Evolutionary conservation across 2,329 filamentous ascomycete genomes (phyloP).

Genomic region (Sarocladium oryzae): DNA sequence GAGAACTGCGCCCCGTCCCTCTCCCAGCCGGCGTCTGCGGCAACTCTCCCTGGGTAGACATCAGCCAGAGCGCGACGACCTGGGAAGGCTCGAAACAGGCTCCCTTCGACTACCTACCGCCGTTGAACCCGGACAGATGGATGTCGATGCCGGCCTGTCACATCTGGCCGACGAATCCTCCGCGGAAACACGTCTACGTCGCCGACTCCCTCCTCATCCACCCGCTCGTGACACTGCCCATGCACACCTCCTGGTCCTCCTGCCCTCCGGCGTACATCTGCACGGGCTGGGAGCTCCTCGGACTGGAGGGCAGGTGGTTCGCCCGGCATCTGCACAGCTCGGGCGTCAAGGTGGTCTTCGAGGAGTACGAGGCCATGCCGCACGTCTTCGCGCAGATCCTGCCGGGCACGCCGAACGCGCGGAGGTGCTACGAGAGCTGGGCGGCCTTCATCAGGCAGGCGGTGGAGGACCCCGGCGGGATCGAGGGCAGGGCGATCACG

Average conservation of each 20-base stretch:
- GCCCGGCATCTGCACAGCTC: conserved; percentile 49
- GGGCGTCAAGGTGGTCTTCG: conserved; percentile 56
- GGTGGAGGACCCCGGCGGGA: conserved; percentile 25
- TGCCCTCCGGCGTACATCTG: conserved; percentile 62
- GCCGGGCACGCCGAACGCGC: conserved; percentile 34
- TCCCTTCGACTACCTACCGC: conserved; percentile 39
- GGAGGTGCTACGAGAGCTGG: conserved; percentile 49
- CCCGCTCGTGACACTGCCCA: conserved; percentile 60
- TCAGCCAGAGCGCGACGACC: conserved; percentile 47
- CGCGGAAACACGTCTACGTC: conserved; percentile 47
- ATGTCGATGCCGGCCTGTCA: conserved; percentile 35
- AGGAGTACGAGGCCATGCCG: conserved; percentile 76
- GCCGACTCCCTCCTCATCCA: conserved; percentile 51
- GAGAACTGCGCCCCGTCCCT: conserved; percentile 49
- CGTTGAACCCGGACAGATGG: conserved; percentile 32
- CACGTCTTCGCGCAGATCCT: conserved; percentile 63
- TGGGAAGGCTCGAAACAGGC: conserved; percentile 20
- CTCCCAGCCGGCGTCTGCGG: conserved; percentile 60
- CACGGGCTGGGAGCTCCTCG: conserved; percentile 65
- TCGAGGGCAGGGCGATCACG: conserved; percentile 34
- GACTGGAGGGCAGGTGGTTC: conserved; percentile 59
- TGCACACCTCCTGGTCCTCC: conserved; percentile 52
- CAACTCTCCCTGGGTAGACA: conserved; percentile 65
- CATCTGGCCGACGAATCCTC: conserved; percentile 51
- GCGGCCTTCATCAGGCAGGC: conserved; percentile 45